Evolutionary conservation across 2,329 filamentous ascomycete genomes (phyloP).

Genomic region (Scytalidium lignicola): DNA sequence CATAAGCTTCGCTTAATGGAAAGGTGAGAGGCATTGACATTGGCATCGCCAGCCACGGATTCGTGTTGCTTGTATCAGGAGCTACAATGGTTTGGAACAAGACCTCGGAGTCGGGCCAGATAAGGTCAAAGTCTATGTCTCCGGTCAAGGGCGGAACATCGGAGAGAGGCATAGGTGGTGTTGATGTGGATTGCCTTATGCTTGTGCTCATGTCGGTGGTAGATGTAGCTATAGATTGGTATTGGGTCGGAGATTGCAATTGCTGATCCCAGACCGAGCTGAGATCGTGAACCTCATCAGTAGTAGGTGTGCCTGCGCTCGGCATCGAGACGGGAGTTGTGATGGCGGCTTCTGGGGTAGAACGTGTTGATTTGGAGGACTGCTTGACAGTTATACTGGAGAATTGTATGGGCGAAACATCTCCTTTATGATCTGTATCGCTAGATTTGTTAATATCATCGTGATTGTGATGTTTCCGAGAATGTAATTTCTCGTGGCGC

Average conservation of each 20-base stretch:
- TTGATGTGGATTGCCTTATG: not conserved
- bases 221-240: no score
- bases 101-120: conserved; percentile 40
- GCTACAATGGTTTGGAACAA: conserved; percentile 39
- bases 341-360: not conserved
- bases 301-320: not conserved
- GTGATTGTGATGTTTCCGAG: conserved; percentile 23
- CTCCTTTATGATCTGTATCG: not conserved
- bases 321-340: not conserved
- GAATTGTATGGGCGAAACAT: not conserved
- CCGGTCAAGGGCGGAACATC: not conserved
- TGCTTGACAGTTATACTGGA: not conserved
- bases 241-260: not conserved
- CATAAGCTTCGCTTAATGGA: not conserved
- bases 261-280: not conserved
- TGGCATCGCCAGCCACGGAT: not conserved
- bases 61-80: conserved; percentile 18
- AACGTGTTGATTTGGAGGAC: not conserved
- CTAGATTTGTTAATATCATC: not conserved
- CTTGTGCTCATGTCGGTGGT: no score
- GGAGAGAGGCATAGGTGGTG: not conserved
- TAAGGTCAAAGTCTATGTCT: conserved; percentile 30
- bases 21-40: not conserved
- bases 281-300: not conserved
- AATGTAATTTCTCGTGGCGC: conserved; percentile 37